A percentile compares a stretch with the other conserved stretches of the same genome.
Conservation (phyloP, 306 rosid genomes). For the Cyamopsis tetragonoloba region DNA sequence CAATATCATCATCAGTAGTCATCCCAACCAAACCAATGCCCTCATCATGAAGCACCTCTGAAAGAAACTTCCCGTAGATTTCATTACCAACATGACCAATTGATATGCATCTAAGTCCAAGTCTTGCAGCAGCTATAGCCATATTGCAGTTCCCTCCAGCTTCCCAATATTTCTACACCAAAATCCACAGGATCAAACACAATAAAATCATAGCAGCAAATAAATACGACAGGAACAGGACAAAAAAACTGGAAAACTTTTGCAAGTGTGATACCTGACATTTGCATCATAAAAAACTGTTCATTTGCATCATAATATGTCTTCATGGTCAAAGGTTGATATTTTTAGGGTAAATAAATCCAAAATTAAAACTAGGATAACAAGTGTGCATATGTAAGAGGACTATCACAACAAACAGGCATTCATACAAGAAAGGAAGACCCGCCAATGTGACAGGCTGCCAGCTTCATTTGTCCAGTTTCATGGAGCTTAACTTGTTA, state of each 20-base stretch:
- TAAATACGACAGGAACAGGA: not conserved
- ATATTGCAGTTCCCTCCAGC: constrained; percentile 97
- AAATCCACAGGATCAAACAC: constrained; percentile 20
- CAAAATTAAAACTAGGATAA: not conserved
- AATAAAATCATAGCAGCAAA: not conserved
- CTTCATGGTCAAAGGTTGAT: not conserved
- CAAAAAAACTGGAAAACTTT: not conserved
- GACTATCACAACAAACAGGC: not conserved
- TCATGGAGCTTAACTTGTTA: not conserved
- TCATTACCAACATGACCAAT: constrained; percentile 91
- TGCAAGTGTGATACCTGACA: not conserved
- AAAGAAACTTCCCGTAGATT: constrained; percentile 73
- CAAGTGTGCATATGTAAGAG: not conserved
- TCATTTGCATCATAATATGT: too few species aligned
- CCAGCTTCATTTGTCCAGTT: not conserved
- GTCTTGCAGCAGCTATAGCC: constrained; percentile 89
- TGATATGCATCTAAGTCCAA: constrained; percentile 68
- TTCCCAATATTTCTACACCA: constrained; percentile 79
- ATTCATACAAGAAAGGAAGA: not conserved
- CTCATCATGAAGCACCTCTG: constrained; percentile 75
- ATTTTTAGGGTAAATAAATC: not conserved
- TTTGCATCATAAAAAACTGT: too few species aligned
- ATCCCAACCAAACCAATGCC: constrained; percentile 74
- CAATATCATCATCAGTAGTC: constrained; percentile 35
- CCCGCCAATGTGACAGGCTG: not conserved